These are phyloP conservation scores for Wickerhamiella galacta DNA, from an alignment of 805 yeast genomes.

Conservation along the genomic window DNA sequence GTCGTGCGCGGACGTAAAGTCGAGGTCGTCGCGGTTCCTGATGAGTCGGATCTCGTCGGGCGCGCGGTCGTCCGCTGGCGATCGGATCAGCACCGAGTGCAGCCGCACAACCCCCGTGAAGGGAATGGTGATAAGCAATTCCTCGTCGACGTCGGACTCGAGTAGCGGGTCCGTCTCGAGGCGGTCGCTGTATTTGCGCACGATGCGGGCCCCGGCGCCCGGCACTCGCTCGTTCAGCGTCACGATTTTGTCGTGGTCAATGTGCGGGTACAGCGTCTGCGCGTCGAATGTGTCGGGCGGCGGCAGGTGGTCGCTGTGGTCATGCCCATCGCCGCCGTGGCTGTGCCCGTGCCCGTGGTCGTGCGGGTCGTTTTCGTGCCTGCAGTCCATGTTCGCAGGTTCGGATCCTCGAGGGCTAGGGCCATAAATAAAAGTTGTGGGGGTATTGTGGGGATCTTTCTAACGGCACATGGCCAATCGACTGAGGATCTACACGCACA, in stretches of 20 bases:
- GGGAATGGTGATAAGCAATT: constrained; percentile 61
- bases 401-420: too few relatives aligned
- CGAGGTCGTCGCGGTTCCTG: constrained; percentile 55
- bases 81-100: constrained; percentile 54
- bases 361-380: too few relatives aligned
- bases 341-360: constrained; percentile 9
- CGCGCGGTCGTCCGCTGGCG: constrained; percentile 44
- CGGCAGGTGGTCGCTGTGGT: constrained; percentile 38
- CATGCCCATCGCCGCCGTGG: constrained; percentile 15
- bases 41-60: constrained; percentile 54
- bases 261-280: constrained; percentile 34
- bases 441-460: neutral
- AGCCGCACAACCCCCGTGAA: constrained; percentile 62
- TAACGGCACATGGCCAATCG: neutral
- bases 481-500: constrained; percentile 13
- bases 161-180: constrained; percentile 30
- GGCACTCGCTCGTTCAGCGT: constrained; percentile 47
- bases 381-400: too few relatives aligned
- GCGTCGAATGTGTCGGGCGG: constrained; percentile 58
- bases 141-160: constrained; percentile 67
- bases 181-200: constrained; percentile 36
- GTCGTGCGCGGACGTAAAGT: constrained; percentile 45
- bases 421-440: neutral
- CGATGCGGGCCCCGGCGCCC: constrained; percentile 33
- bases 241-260: constrained; percentile 41